A percentile compares a stretch with the other conserved stretches of the same genome.
phyloP scores from a whole-genome alignment of 2,329 filamentous ascomycete species.

The Dothistroma septosporum region DNA sequence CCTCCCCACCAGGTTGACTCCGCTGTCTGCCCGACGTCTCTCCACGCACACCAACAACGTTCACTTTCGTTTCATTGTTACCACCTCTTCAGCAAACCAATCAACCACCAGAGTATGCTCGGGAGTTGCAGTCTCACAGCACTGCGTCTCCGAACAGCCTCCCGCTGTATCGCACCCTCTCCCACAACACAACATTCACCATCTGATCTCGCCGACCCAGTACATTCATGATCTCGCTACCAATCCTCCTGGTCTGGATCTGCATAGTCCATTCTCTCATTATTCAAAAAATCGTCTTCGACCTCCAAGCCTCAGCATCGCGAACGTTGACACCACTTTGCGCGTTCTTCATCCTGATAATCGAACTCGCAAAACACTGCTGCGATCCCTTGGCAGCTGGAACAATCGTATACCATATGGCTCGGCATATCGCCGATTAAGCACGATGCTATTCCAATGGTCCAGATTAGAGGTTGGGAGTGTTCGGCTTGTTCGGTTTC shows the following conservation, averaged over 20 bases:
- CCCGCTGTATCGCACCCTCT: no score
- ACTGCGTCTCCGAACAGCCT: no score
- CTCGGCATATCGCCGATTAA: neutral
- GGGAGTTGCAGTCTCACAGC: no score
- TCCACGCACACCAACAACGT: no score
- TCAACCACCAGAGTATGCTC: no score
- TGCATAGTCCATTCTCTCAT: neutral
- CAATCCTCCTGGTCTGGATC: neutral
- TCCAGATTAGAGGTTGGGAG: neutral
- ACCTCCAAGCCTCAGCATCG: neutral
- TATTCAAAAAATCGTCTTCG: neutral
- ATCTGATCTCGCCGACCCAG: neutral
- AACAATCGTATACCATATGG: neutral
- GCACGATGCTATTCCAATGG: slow-evolving; percentile 6
- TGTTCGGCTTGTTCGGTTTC: slow-evolving; percentile 3
- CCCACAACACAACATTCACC: neutral
- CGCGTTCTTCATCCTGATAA: neutral
- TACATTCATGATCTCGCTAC: neutral
- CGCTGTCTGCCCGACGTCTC: no score
- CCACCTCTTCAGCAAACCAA: no score
- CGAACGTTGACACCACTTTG: neutral
- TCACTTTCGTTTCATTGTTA: no score
- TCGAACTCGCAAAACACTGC: neutral
- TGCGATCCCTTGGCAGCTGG: neutral
- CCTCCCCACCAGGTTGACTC: no score